These are phyloP conservation scores for Zygotorulaspora mrakii DNA, from an alignment of 1,139 yeast species.

Conservation along the genomic window DNA sequence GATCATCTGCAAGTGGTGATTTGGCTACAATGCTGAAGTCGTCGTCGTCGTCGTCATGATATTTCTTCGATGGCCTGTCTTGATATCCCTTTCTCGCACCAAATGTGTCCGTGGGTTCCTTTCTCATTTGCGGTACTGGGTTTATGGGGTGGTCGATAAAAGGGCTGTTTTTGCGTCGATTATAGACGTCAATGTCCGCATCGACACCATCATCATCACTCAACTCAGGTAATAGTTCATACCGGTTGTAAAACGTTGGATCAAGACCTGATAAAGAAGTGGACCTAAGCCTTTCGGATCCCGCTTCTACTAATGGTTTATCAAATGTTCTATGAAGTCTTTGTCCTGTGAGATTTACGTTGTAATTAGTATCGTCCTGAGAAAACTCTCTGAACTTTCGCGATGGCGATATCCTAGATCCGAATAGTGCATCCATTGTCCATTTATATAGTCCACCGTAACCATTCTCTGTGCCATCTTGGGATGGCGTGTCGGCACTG, in stretches of 20 bases:
- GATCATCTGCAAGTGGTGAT: constrained; percentile 22
- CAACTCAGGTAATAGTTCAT: constrained; percentile 27
- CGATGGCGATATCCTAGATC: constrained; percentile 29
- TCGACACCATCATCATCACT: constrained; percentile 14
- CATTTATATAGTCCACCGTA: constrained; percentile 28
- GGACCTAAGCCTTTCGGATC: constrained; percentile 18
- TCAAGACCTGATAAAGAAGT: constrained; percentile 29
- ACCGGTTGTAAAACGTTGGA: constrained; percentile 25
- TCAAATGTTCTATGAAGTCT: background rate
- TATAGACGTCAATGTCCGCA: constrained; percentile 5
- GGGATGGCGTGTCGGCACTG: constrained; percentile 11
- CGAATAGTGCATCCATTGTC: constrained; percentile 36
- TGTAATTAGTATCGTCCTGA: constrained; percentile 30
- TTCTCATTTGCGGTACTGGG: constrained; percentile 10
- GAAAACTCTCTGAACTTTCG: constrained; percentile 28
- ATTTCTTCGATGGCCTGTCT: constrained; percentile 7
- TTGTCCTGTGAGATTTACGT: constrained; percentile 5
- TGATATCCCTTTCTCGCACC: constrained; percentile 11
- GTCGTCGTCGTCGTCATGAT: no score
- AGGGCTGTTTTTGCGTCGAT: background rate
- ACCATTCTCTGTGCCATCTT: constrained; percentile 20
- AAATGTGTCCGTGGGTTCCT: constrained; percentile 29
- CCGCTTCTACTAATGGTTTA: background rate
- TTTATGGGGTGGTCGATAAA: background rate
- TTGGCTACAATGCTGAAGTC: constrained; percentile 12